phyloP scores from a whole-genome alignment of 352 stramenopile genomes.

The Phytopythium delawarense region DNA sequence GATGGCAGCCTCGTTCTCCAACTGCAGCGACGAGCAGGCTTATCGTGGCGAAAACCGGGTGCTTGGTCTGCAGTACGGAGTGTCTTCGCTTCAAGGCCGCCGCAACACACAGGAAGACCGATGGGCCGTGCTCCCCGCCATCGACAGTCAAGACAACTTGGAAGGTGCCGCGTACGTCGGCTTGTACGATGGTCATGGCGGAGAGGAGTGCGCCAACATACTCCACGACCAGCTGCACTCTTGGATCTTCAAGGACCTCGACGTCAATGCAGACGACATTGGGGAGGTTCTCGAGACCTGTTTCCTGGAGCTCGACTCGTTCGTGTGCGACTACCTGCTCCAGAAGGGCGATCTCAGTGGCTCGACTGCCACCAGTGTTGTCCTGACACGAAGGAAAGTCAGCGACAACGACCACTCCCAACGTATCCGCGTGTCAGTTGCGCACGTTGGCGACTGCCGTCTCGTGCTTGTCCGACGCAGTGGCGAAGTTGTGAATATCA shows the following conservation, averaged over 20 bases:
- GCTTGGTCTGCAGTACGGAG: constrained; percentile 36
- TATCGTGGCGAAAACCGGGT: constrained; percentile 36
- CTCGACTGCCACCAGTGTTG: constrained; percentile 65
- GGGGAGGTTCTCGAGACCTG: constrained; percentile 32
- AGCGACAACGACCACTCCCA: no score
- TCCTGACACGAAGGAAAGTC: constrained; percentile 22
- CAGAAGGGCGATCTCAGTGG: constrained; percentile 73
- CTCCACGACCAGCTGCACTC: constrained; percentile 73
- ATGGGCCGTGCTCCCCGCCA: constrained; percentile 48
- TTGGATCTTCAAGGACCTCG: constrained; percentile 38
- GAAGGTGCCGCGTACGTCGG: constrained; percentile 47
- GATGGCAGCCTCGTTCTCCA: not conserved
- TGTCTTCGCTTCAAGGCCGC: constrained; percentile 53
- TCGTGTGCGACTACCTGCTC: constrained; percentile 64
- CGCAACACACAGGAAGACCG: constrained; percentile 77
- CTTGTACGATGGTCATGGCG: constrained; percentile 83
- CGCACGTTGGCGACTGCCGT: constrained; percentile 76
- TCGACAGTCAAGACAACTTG: constrained; percentile 17
- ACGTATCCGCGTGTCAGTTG: constrained; percentile 15
- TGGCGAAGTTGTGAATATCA: constrained; percentile 42
- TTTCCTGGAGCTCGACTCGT: constrained; percentile 64
- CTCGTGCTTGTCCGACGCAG: constrained; percentile 46
- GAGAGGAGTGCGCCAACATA: constrained; percentile 65
- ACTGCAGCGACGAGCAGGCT: constrained; percentile 18
- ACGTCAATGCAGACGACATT: not conserved